Base-by-base conservation (phyloP, 2,329 filamentous ascomycete species). In the Aspergillus carbonarius region DNA sequence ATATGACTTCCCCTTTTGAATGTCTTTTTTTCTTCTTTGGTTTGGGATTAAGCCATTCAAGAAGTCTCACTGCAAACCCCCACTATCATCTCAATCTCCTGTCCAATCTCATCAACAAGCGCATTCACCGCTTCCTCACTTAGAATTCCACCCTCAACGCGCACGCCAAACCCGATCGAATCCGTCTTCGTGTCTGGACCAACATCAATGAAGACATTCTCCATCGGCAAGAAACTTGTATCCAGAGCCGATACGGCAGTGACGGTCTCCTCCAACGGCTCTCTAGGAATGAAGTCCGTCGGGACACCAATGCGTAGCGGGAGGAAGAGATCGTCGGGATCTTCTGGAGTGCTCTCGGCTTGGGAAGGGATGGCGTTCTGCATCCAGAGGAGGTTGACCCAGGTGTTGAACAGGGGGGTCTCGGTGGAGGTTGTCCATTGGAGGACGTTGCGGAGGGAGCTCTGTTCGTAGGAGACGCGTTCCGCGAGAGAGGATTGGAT, bases 311-410 rank as follows among this genome's bases (percentile, higher is more conserved):
- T 68, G 20, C 53, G 60, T 6, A 70, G 60, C 12, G 67, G 66
- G 0, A 46, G 20, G 60, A 70, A 70, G 30, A 67, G 53, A 4
- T 63, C 54, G 2, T 47, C 13, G 7, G 54, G 30, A 18, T 51
- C 34, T 2, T 25, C 15, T n/a, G 61, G 50, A 2, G 48, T 42
- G 18, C 44, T 18, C 32, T 54, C 52, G 18, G 50, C 48, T 10
- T 37, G 20, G 1, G 61, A 57, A 3, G 61, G 47, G 4, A 60
- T 39, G 25, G 30, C 46, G 20, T 57, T 60, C 34, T 70, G 66
- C 50, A 64, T 65, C 69, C 69, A 73, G 30, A 74, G 63, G 13
- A 74, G 63, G 48, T 74, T 74, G 30, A 73, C 63, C 65, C 66
- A 73, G 2, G 67, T 63, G 44, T 74, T 72, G 64, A 74, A 73